Evolutionary conservation across 257 asterid genomes (phyloP).

Genomic region (Primulina tabacum): DNA sequence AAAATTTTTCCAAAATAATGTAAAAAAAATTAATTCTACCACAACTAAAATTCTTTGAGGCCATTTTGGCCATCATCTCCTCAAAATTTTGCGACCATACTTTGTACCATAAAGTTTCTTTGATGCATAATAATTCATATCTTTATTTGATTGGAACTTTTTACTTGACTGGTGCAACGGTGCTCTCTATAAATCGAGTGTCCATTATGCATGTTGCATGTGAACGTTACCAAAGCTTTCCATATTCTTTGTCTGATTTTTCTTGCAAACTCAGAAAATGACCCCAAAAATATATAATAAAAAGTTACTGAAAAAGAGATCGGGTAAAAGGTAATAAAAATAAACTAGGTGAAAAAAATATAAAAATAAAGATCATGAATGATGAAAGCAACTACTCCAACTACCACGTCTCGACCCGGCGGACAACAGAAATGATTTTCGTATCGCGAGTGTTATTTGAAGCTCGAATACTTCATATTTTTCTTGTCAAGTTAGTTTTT

Average conservation of each 20-base stretch:
- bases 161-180: slow-evolving; percentile 37
- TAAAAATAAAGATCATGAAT: neutral
- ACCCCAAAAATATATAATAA: no score
- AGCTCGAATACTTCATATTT: no score
- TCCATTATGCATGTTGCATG: slow-evolving; percentile 26
- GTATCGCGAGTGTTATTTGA: no score
- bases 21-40: no score
- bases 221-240: neutral
- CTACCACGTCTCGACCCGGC: neutral
- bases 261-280: neutral
- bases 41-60: no score
- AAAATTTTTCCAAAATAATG: no score
- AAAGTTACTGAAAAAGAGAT: neutral
- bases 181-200: slow-evolving; percentile 31
- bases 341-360: neutral
- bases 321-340: neutral
- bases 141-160: slow-evolving; percentile 36
- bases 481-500: no score
- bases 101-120: slow-evolving; percentile 37
- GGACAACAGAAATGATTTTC: no score
- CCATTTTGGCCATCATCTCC: neutral
- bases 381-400: slow-evolving; percentile 12
- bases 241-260: no score
- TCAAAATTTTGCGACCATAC: slow-evolving; percentile 39
- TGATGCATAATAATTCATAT: slow-evolving; percentile 40